Base-by-base conservation (phyloP, 352 stramenopile species). In the Pseudoperonospora humuli region DNA sequence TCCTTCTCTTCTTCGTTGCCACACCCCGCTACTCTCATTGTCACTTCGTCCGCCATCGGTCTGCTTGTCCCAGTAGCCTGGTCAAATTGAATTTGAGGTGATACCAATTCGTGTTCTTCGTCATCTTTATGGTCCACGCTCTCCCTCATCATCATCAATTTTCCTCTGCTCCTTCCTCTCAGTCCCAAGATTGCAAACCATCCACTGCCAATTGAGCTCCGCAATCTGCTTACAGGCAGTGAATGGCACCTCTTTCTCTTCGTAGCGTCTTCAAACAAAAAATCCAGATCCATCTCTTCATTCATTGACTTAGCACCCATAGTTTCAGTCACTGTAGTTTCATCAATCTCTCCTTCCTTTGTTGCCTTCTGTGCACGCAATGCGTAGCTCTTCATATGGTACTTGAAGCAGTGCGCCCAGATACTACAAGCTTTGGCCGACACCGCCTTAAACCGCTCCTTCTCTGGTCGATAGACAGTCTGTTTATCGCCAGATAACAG, bases 361-460 rank as follows among this genome's bases (percentile, higher is more conserved):
- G 23, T 19, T n/a, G 3, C 21, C 19, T 45, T 29, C 26, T 55
- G 45, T 18, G 39, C 45, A 1, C 59, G 54, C 10, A 70, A 41
- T 9, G 39, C 28, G 34, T 76, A 65, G 41, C 70, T 75, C 40
- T 70, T 70, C 70, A 80, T 73, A 34, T 82, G 67, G 35, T 75
- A 64, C 42, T 69, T 73, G 17, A 85, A 77, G 51, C 73, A 85
- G 47, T 85, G 73, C 11, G 64, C 50, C 73, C 67, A 85, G 10
- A 85, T 63, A 6, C 45, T 63, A 8, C 61, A 54, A 2, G 61
- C 36, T 31, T 82, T 82, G 5, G 39, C 32, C 29, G 64, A 73
- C 23, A 85, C 69, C 0, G 70, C 54, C 8, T 67, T 64, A 15
- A 85, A 50, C 4, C n/a, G n/a, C n/a, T 32, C 42, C 45, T 85